Percentiles rank a stretch among this genome's conserved stretches.
phyloP scores from a whole-genome alignment of 2,329 filamentous ascomycete species.

The Cercospora sesami region DNA sequence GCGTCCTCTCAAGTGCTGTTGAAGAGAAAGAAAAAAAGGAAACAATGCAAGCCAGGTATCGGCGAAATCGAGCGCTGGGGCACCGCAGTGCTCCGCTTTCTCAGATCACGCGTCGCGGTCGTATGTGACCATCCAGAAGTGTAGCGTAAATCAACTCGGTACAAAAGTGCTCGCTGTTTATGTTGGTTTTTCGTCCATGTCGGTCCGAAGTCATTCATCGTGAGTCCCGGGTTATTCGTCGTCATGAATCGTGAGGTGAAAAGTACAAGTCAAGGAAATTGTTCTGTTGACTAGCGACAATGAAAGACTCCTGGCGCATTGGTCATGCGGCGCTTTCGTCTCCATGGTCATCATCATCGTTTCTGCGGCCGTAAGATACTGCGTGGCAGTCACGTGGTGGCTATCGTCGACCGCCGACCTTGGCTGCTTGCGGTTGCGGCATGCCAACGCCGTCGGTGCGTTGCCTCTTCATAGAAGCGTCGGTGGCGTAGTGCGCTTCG shows the following conservation, averaged over 20 bases:
- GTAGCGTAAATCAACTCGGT: conserved; percentile 17
- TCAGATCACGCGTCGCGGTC: background rate
- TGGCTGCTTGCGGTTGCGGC: conserved; percentile 37
- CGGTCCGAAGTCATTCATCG: conserved; percentile 26
- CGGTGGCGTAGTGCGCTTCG: conserved; percentile 60
- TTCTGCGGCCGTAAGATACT: conserved; percentile 15
- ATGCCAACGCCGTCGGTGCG: conserved; percentile 58
- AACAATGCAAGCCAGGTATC: conserved; percentile 13
- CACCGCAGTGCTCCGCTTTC: background rate
- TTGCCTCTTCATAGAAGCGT: conserved; percentile 71
- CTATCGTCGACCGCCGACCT: conserved; percentile 36
- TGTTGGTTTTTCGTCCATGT: conserved; percentile 27
- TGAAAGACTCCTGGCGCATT: conserved; percentile 21
- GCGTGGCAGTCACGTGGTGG: conserved; percentile 17
- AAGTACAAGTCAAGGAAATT: conserved; percentile 17
- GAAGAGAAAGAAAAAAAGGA: background rate
- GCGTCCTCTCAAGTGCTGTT: conserved; percentile 3
- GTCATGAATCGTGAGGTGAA: conserved; percentile 38
- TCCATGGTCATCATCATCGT: conserved; percentile 16
- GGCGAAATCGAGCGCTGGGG: background rate
- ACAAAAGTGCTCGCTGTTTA: conserved; percentile 26
- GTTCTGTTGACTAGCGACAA: conserved; percentile 22
- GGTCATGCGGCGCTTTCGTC: conserved; percentile 22
- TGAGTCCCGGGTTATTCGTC: conserved; percentile 33
- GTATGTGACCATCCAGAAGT: conserved; percentile 11